Conservation (phyloP, 2,329 filamentous ascomycete species). For the Acarospora socialis region DNA sequence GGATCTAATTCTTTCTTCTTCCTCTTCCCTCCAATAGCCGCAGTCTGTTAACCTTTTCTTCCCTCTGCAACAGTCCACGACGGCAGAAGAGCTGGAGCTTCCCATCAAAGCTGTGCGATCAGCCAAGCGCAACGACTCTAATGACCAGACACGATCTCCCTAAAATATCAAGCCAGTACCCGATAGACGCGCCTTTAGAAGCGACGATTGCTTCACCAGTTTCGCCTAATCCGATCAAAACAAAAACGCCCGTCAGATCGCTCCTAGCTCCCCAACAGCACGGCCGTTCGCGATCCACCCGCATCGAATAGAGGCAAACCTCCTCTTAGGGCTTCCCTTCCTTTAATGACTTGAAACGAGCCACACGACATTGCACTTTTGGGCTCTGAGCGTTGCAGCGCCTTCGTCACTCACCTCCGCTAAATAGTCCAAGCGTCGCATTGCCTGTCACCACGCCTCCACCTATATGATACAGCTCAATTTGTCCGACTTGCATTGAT, state of each 20-base stretch:
- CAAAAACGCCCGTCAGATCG: too few species aligned
- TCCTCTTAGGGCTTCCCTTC: slow-evolving; percentile 17
- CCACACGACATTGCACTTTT: slow-evolving; percentile 25
- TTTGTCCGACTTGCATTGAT: slow-evolving; percentile 1
- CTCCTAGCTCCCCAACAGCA: slow-evolving; percentile 4
- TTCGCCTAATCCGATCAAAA: slow-evolving; percentile 6
- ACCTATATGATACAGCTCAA: slow-evolving; percentile 10
- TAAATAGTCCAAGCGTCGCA: slow-evolving; percentile 4
- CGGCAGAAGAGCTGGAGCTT: too few species aligned
- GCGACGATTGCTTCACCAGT: slow-evolving; percentile 5
- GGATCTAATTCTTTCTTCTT: too few species aligned
- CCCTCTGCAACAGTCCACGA: too few species aligned
- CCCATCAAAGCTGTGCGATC: too few species aligned
- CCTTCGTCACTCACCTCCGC: slow-evolving; percentile 3
- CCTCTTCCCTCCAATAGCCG: too few species aligned
- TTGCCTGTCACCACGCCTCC: slow-evolving; percentile 5
- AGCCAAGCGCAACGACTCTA: slow-evolving; percentile 12
- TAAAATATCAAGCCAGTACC: slow-evolving; percentile 10
- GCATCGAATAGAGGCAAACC: slow-evolving; percentile 21
- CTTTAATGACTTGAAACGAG: slow-evolving; percentile 31
- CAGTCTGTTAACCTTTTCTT: too few species aligned
- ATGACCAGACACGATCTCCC: slow-evolving; percentile 8
- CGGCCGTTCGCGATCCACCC: slow-evolving; percentile 18
- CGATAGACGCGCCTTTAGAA: slow-evolving; percentile 13
- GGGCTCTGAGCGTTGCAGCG: slow-evolving; percentile 11